phyloP scores from a whole-genome alignment of 768 basidiomycete genomes.

The Pholiota microspora region DNA sequence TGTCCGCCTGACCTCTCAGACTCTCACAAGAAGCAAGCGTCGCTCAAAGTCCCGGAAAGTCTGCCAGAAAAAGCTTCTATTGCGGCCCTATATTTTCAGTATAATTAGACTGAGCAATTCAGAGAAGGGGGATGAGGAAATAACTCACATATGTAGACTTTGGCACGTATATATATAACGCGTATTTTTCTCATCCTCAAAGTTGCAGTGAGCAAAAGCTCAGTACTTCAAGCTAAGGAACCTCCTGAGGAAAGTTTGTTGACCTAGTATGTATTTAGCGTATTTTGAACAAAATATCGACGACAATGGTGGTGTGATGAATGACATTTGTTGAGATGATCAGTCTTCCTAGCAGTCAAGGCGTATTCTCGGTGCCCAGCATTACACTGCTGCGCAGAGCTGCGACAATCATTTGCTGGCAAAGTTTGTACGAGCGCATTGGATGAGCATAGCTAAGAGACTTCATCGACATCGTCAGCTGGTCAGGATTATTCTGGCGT shows the following conservation, averaged over 20 bases:
- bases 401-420: not conserved
- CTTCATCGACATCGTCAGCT: not conserved
- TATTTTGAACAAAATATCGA: not conserved
- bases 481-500: not conserved
- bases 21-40: constrained; percentile 6
- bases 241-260: too few species aligned
- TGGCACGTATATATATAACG: too few species aligned
- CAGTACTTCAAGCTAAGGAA: too few species aligned
- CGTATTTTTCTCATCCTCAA: too few species aligned
- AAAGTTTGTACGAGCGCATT: not conserved
- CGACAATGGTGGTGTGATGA: not conserved
- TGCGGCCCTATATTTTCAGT: not conserved
- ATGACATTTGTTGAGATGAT: too few species aligned
- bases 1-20: constrained; percentile 4
- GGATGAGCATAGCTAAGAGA: not conserved
- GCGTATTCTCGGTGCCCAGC: not conserved
- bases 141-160: not conserved
- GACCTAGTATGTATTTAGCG: too few species aligned
- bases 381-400: not conserved
- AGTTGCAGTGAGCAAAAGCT: too few species aligned
- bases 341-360: too few species aligned
- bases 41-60: constrained; percentile 8
- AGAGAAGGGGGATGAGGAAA: constrained; percentile 2
- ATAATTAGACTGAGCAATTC: constrained; percentile 8
- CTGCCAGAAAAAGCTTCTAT: constrained; percentile 11